Evolutionary conservation across 305 asterid species (phyloP), one percentile per base, ranked within the genome.

Genomic region (Andrographis paniculata): DNA sequence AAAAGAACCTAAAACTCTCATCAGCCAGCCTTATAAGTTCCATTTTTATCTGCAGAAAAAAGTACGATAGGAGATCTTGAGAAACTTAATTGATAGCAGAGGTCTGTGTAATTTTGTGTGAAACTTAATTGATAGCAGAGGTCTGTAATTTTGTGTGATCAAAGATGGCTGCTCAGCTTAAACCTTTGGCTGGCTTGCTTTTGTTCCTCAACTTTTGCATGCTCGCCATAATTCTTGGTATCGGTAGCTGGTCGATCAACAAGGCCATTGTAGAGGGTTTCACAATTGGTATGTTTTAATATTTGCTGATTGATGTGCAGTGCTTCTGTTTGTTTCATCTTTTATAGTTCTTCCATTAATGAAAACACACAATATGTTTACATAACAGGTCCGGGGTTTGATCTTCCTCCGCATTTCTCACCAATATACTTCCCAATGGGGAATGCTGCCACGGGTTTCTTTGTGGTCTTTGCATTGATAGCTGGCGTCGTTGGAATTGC

Each of bases 401-500:
- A 75, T 2, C 62, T 80, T 35, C 96, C 99, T 0, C 95, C 93
- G 33, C 87, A 86, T 66, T 91, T 91, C 68, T 82, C 99, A 5
- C 95, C 99, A 0, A 72, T 91, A 38, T 77, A 65, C 63, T 91
- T 91, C 35, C 99, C 99, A 0, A 83, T 91, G 83, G 99, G 99
- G 45, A 91, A 91, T 46, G 81, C 88, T 0, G 96, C 98, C 7
- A 91, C 96, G 0, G 98, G 98, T 39, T 91, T 91, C 73, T 86
- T 91, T 20, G 95, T 83, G 20, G 20, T 64, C 39, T 80, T 91
- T 41, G 9, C 55, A 7, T 8, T 50, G 44, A 50, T 50, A 9
- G 55, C 55, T 4, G 45, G 42, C 4, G 55, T 36, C 0, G 89
- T 78, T 13, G 99, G 99, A 21, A 62, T 81, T 12, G 94, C 87